Conservation (phyloP, 2,329 filamentous ascomycete species). For the Neurospora sp. region DNA sequence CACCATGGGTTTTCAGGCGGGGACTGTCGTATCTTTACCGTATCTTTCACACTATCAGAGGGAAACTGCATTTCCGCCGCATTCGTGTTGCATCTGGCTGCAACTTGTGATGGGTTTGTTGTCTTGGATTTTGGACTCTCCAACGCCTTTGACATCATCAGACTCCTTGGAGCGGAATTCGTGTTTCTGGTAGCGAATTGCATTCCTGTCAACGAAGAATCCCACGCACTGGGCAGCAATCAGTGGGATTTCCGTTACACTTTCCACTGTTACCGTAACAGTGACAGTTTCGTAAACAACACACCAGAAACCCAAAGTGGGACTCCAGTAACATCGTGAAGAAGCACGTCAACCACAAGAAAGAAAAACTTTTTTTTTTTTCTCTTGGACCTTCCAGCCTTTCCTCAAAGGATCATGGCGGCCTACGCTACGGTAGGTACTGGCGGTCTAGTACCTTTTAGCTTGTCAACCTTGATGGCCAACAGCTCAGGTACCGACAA, state of each 20-base stretch:
- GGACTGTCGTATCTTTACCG: background rate
- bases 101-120: background rate
- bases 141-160: conserved; percentile 6
- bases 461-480: background rate
- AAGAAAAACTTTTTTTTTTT: background rate
- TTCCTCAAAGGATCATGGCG: background rate
- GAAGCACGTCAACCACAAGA: background rate
- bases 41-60: background rate
- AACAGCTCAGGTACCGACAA: background rate
- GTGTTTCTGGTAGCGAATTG: background rate
- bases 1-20: background rate
- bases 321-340: background rate
- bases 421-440: background rate
- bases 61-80: background rate
- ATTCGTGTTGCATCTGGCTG: background rate
- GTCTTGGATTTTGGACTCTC: background rate
- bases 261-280: background rate
- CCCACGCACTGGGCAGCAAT: background rate
- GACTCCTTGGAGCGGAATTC: background rate
- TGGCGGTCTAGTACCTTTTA: background rate
- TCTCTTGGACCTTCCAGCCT: background rate
- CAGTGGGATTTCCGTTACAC: background rate
- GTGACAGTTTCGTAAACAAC: background rate
- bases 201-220: background rate
- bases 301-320: background rate